These are phyloP conservation scores for Barnettozyma californica DNA, from an alignment of 805 yeast species.

Conservation along the genomic window DNA sequence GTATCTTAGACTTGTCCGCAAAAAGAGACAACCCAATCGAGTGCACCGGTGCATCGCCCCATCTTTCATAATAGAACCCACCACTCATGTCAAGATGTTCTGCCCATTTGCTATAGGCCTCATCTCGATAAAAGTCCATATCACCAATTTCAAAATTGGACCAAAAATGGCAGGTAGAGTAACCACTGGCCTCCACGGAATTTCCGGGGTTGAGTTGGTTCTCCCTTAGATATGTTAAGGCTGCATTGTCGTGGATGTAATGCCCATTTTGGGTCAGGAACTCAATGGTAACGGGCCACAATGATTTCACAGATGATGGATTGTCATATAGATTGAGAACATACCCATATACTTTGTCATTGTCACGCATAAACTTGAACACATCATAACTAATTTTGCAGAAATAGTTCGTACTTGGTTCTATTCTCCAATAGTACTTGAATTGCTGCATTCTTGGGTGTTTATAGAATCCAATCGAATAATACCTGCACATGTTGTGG, in stretches of 20 bases:
- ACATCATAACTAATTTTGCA: constrained; percentile 73
- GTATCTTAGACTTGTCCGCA: constrained; percentile 62
- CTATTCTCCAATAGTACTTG: constrained; percentile 77
- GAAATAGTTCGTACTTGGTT: constrained; percentile 65
- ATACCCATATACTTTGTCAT: constrained; percentile 69
- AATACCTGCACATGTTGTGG: constrained; percentile 83
- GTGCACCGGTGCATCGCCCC: constrained; percentile 95
- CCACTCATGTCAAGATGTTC: constrained; percentile 61
- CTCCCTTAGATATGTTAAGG: constrained; percentile 60
- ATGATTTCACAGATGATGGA: constrained; percentile 52
- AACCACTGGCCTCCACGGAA: constrained; percentile 36
- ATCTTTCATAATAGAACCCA: constrained; percentile 83
- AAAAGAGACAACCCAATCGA: constrained; percentile 68
- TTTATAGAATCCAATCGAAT: constrained; percentile 58
- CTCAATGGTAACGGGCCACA: constrained; percentile 67
- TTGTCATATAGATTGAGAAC: constrained; percentile 65
- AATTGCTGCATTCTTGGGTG: constrained; percentile 57
- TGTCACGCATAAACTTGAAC: constrained; percentile 64
- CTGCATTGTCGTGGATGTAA: constrained; percentile 52
- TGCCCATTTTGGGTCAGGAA: constrained; percentile 54
- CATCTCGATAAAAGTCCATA: constrained; percentile 71
- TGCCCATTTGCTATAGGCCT: constrained; percentile 63
- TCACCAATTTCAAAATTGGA: constrained; percentile 83
- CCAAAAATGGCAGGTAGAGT: constrained; percentile 81
- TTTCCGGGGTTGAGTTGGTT: constrained; percentile 46